These are phyloP conservation scores for Fusarium begoniae DNA, from an alignment of 2,329 filamentous ascomycete species.

Conservation along the genomic window DNA sequence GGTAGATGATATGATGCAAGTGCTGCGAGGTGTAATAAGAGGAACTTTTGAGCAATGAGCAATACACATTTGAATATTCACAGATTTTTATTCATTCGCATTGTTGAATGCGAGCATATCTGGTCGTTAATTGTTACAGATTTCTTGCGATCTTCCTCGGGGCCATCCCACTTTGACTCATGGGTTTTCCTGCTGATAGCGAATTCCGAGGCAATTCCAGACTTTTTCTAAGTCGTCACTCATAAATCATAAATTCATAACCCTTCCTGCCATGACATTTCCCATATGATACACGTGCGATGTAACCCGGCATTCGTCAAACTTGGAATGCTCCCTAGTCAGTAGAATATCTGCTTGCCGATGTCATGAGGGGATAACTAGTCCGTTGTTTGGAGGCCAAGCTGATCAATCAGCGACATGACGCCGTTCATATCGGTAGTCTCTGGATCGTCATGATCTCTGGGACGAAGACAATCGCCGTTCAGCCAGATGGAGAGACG, in stretches of 20 bases:
- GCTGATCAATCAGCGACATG: constrained; percentile 27
- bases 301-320: background rate
- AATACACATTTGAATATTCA: background rate
- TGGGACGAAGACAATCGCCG: constrained; percentile 50
- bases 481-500: constrained; percentile 55
- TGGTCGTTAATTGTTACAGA: constrained; percentile 4
- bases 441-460: constrained; percentile 30
- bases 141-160: background rate
- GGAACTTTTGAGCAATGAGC: background rate
- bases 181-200: background rate
- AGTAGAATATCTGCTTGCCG: constrained; percentile 39
- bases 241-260: background rate
- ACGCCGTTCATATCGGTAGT: constrained; percentile 42
- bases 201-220: constrained; percentile 4
- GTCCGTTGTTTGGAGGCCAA: constrained; percentile 36
- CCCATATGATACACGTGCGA: background rate
- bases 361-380: constrained; percentile 44
- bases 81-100: background rate
- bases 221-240: constrained; percentile 2
- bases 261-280: background rate
- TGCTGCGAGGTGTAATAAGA: constrained; percentile 27
- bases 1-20: constrained; percentile 26
- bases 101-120: background rate
- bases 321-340: background rate
- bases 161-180: background rate